These are phyloP conservation scores for Linum tenue DNA, from an alignment of 345 rosid species.

Conservation along the genomic window DNA sequence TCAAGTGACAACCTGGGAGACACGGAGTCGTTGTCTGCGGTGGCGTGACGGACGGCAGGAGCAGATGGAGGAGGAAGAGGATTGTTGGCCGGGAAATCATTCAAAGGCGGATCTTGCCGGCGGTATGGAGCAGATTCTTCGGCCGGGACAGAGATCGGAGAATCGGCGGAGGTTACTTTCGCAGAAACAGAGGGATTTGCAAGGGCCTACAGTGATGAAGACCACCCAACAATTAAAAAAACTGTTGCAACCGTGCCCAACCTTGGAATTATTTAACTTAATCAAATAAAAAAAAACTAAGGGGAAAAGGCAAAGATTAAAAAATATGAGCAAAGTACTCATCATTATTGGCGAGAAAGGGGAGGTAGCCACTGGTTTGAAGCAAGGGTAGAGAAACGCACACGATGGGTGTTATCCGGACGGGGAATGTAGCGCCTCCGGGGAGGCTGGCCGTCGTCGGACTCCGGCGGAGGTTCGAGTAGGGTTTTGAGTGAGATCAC, in stretches of 20 bases:
- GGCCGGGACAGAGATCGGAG: conserved; percentile 18
- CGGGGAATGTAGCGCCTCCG: conserved; percentile 22
- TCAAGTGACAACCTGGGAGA: conserved; percentile 40
- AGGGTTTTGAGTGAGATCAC: conserved; percentile 38
- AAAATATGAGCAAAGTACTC: background rate
- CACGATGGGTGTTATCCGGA: conserved; percentile 13
- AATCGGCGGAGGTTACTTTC: conserved; percentile 20
- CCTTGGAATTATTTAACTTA: background rate
- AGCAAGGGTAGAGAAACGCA: conserved; percentile 7
- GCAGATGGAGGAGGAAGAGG: conserved; percentile 33
- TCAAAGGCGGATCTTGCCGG: conserved; percentile 33
- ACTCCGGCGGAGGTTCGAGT: conserved; percentile 28
- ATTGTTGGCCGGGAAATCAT: conserved; percentile 7
- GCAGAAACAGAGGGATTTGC: conserved; percentile 21
- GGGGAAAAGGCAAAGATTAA: background rate
- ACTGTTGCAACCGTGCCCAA: background rate
- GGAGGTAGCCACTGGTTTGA: background rate
- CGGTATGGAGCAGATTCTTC: conserved; percentile 32
- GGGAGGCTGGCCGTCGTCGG: conserved; percentile 20
- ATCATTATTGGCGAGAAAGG: background rate
- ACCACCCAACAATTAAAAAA: background rate
- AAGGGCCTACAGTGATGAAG: conserved; percentile 19
- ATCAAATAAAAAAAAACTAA: background rate
- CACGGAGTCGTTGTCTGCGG: conserved; percentile 28
- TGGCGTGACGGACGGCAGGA: conserved; percentile 22